A percentile compares a stretch with the other conserved stretches of the same genome.
Conservation (phyloP, 331 rosid genomes). For the Ulmus americana region DNA sequence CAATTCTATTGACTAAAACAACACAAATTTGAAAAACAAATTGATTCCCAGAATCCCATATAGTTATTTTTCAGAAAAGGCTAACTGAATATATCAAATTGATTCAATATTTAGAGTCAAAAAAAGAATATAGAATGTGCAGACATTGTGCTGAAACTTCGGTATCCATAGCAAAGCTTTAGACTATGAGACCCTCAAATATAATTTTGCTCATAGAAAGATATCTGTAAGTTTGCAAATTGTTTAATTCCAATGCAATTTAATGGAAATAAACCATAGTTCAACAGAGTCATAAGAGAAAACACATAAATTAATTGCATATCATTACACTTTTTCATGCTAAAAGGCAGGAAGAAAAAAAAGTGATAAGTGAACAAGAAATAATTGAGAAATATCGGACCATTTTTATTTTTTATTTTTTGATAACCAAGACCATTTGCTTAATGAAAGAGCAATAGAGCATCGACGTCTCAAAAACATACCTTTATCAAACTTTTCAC, state of each 20-base stretch:
- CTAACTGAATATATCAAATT: background rate
- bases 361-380: background rate
- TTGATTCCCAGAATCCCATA: background rate
- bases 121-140: background rate
- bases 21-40: background rate
- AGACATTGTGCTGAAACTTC: background rate
- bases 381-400: background rate
- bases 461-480: background rate
- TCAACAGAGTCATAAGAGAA: no score
- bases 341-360: background rate
- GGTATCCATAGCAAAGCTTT: background rate
- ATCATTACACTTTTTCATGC: background rate
- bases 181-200: background rate
- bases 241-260: no score
- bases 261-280: no score
- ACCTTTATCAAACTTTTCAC: slow-evolving; percentile 85
- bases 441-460: background rate
- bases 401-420: no score
- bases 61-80: background rate
- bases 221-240: no score
- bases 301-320: background rate
- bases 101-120: no score
- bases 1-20: slow-evolving; percentile 63
- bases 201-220: no score
- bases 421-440: no score